phyloP scores from a whole-genome alignment of 768 basidiomycete species.

The Rhizopogon sp. region DNA sequence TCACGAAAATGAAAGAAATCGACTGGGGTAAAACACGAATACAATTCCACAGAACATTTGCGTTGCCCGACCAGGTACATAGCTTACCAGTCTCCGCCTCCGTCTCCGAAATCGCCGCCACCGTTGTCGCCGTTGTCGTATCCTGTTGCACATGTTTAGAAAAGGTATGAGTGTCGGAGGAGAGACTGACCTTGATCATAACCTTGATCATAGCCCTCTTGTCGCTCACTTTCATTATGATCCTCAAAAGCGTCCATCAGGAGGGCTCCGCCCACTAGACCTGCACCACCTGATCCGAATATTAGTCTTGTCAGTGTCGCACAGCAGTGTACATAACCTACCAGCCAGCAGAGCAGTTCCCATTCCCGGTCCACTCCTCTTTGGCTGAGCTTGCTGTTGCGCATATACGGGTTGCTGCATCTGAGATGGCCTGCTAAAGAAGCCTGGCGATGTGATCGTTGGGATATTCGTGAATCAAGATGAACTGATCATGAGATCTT shows the following conservation, averaged over 20 bases:
- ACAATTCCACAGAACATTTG: too few relatives aligned
- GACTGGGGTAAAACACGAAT: too few relatives aligned
- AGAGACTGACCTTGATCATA: conserved; percentile 3
- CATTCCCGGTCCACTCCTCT: conserved; percentile 46
- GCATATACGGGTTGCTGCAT: conserved; percentile 26
- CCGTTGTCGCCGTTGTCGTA: background rate
- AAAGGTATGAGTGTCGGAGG: background rate
- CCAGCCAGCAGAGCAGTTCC: conserved; percentile 44
- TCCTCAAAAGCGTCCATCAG: conserved; percentile 47
- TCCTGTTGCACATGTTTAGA: conserved; percentile 3
- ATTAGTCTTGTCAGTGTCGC: conserved; percentile 1
- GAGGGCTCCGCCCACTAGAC: conserved; percentile 59
- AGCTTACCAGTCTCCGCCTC: conserved; percentile 8
- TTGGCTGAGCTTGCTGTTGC: conserved; percentile 33
- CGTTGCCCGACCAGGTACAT: background rate
- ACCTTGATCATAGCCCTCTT: conserved; percentile 33
- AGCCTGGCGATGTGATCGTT: conserved; percentile 13
- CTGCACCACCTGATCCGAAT: conserved; percentile 45
- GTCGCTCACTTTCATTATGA: conserved; percentile 28
- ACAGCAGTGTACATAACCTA: conserved; percentile 18
- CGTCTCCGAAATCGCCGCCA: too few relatives aligned
- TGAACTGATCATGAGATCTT: background rate
- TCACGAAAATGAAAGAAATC: too few relatives aligned
- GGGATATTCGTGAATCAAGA: background rate
- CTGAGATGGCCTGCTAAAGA: conserved; percentile 26